phyloP scores from a whole-genome alignment of 345 rosid species.

The Salix udensis region DNA sequence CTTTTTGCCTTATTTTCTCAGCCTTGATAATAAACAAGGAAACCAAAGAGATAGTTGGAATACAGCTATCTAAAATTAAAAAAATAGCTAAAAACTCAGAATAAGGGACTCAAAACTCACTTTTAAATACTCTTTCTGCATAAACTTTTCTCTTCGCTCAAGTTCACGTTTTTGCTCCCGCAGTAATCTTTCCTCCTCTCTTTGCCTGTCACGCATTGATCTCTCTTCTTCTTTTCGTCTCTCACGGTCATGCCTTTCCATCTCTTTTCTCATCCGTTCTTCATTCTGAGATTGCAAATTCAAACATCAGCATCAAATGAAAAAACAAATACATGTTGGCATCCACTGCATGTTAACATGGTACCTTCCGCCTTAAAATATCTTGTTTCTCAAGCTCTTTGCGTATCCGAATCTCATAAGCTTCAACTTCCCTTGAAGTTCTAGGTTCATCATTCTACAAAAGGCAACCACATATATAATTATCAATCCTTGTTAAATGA shows the following conservation, averaged over 20 bases:
- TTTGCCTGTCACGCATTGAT: slow-evolving; percentile 85
- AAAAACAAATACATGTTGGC: not conserved
- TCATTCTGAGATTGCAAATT: slow-evolving; percentile 55
- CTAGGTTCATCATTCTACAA: slow-evolving; percentile 67
- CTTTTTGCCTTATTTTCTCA: slow-evolving; percentile 82
- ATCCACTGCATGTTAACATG: not conserved
- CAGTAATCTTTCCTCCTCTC: slow-evolving; percentile 82
- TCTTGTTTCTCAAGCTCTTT: slow-evolving; percentile 83
- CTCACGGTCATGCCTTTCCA: slow-evolving; percentile 93
- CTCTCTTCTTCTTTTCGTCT: slow-evolving; percentile 95
- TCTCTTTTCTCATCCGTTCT: slow-evolving; percentile 80
- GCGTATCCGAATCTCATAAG: slow-evolving; percentile 49
- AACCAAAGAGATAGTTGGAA: slow-evolving; percentile 13
- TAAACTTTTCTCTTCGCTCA: slow-evolving; percentile 85
- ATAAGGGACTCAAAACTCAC: slow-evolving; percentile 35
- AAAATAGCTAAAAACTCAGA: not conserved
- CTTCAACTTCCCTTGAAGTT: slow-evolving; percentile 67
- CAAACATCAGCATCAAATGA: slow-evolving; percentile 21
- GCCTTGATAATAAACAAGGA: slow-evolving; percentile 47
- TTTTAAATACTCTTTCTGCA: slow-evolving; percentile 69
- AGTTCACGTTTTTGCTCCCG: slow-evolving; percentile 92
- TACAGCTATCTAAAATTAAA: not conserved
- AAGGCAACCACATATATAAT: slow-evolving; percentile 20
- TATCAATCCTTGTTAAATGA: slow-evolving; percentile 4
- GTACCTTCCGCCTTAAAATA: slow-evolving; percentile 68